Percentiles rank a stretch among this genome's conserved stretches.
Conservation (phyloP, 169 alveolate genomes). For the Plasmodium inui region DNA sequence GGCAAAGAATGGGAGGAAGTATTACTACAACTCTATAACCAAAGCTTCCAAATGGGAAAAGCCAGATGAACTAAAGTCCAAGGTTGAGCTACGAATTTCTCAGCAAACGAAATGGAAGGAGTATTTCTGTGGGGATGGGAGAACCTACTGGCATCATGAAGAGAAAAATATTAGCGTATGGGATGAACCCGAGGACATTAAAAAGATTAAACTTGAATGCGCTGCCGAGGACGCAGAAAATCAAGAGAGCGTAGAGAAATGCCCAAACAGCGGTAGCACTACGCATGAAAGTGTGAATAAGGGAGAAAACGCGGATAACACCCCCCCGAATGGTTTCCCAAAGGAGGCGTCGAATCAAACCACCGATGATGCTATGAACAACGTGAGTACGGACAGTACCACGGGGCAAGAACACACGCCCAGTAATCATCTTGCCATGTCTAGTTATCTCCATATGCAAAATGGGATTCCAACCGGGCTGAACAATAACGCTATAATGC, state of each 20-base stretch:
- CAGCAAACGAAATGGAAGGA: conserved; percentile 80
- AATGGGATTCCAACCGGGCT: neutral
- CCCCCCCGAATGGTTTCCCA: neutral
- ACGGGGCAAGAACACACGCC: neutral
- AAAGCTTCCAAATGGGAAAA: conserved; percentile 87
- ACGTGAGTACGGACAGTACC: neutral
- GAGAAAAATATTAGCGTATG: conserved; percentile 74
- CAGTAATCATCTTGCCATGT: neutral
- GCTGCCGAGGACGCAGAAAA: conserved; percentile 32
- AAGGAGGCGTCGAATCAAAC: neutral
- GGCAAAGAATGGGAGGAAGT: conserved; percentile 88
- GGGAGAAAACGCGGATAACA: conserved; percentile 8
- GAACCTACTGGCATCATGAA: conserved; percentile 73
- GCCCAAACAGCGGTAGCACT: neutral
- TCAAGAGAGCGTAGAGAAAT: neutral
- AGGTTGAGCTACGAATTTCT: conserved; percentile 74
- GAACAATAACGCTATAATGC: neutral
- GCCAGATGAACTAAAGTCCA: conserved; percentile 86
- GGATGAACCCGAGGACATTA: conserved; percentile 82
- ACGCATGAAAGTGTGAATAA: neutral
- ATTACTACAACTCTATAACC: conserved; percentile 85
- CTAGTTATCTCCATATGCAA: neutral
- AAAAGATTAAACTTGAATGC: conserved; percentile 73
- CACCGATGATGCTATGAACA: neutral
- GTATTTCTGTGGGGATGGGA: conserved; percentile 69